Percentiles rank a stretch among this genome's conserved stretches.
phyloP scores from a whole-genome alignment of 495 filamentous ascomycete species.

The Glarea lozoyensis region DNA sequence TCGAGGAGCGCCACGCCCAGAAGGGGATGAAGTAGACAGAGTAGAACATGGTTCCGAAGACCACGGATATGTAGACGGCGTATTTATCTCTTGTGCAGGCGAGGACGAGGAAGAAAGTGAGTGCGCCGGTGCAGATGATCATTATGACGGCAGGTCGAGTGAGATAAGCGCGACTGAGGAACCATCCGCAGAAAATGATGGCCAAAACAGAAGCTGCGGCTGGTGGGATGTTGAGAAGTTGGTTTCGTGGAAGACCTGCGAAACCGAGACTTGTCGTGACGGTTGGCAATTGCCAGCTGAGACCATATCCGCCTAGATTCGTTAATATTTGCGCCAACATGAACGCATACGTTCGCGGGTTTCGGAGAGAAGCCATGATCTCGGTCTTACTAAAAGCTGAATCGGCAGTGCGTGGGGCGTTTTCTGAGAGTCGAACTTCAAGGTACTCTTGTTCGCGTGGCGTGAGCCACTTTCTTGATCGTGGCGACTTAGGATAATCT shows the following conservation, averaged over 20 bases:
- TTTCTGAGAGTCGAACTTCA: slow-evolving; percentile 29
- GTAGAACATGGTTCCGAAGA: slow-evolving; percentile 21
- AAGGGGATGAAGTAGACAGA: slow-evolving; percentile 25
- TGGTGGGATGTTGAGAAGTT: slow-evolving; percentile 27
- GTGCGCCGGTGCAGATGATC: slow-evolving; percentile 8
- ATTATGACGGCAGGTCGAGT: slow-evolving; percentile 17
- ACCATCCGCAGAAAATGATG: slow-evolving; percentile 21
- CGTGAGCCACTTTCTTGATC: slow-evolving; percentile 27
- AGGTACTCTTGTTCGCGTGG: slow-evolving; percentile 32
- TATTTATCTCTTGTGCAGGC: slow-evolving; percentile 11
- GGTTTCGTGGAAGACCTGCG: slow-evolving; percentile 24
- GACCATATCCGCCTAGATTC: slow-evolving; percentile 25
- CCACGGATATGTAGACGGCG: slow-evolving; percentile 23
- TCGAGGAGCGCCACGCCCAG: slow-evolving; percentile 25
- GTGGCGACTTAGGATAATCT: slow-evolving; percentile 25
- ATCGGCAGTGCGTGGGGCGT: slow-evolving; percentile 29
- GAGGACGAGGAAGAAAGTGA: slow-evolving; percentile 24
- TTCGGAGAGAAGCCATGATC: slow-evolving; percentile 25
- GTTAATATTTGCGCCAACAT: slow-evolving; percentile 25
- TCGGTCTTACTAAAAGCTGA: slow-evolving; percentile 27
- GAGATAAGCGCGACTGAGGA: slow-evolving; percentile 12
- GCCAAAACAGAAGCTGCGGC: slow-evolving; percentile 18
- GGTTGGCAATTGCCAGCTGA: slow-evolving; percentile 25
- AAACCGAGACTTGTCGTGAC: slow-evolving; percentile 27
- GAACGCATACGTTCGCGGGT: slow-evolving; percentile 24